Conservation (phyloP, 208 protist genomes). For the Wallacemonas sp. region DNA sequence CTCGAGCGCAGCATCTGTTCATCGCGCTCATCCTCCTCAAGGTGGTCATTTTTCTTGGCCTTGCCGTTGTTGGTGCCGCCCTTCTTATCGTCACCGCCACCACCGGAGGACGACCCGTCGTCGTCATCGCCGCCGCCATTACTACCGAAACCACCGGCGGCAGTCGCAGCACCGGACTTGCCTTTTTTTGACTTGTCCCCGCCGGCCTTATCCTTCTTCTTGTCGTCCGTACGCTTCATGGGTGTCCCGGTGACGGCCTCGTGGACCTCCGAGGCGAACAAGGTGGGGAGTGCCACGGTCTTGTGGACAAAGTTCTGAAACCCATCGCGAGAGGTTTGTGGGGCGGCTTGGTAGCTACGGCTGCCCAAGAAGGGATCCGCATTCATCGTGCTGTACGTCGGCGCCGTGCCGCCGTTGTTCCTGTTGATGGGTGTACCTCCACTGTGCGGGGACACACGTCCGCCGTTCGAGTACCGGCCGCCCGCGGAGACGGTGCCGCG, state of each 20-base stretch:
- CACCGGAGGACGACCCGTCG: not conserved
- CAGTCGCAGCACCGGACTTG: not conserved
- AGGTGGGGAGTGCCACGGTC: not conserved
- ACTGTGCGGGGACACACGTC: not conserved
- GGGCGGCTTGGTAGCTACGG: not conserved
- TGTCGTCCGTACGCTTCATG: not conserved
- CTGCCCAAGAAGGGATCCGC: not conserved
- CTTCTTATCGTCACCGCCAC: conserved; percentile 13
- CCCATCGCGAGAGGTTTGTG: not conserved
- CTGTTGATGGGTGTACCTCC: not conserved
- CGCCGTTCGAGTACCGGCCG: not conserved
- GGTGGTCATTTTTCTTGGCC: conserved; percentile 22
- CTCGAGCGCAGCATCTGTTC: conserved; percentile 60
- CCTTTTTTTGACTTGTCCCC: not conserved
- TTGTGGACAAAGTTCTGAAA: not conserved
- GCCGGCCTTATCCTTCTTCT: not conserved
- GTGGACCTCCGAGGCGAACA: conserved; percentile 10
- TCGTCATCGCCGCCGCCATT: conserved; percentile 22
- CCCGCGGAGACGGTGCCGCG: not conserved
- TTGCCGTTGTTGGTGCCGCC: conserved; percentile 18
- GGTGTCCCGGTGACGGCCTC: not conserved
- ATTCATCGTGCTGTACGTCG: conserved; percentile 5
- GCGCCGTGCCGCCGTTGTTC: not conserved
- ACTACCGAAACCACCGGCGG: conserved; percentile 33
- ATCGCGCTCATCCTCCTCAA: conserved; percentile 73